Conservation (phyloP, 306 rosid genomes). For the Cucumis melo region DNA sequence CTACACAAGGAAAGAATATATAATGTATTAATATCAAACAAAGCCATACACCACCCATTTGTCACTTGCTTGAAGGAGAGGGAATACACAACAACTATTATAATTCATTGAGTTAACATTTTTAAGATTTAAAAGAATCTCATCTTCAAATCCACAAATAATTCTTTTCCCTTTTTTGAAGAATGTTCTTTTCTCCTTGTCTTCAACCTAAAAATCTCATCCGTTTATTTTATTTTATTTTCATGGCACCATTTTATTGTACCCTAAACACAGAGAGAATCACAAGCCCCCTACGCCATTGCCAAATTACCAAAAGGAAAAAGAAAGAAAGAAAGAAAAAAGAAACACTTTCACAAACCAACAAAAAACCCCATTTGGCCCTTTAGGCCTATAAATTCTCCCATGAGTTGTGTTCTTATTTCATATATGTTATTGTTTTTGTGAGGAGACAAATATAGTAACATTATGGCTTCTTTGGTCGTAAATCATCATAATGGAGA, state of each 20-base stretch:
- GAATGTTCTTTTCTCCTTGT: constrained; percentile 34
- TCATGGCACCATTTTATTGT: background rate
- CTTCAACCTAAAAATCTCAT: background rate
- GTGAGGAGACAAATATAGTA: background rate
- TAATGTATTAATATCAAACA: background rate
- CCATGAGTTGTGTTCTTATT: background rate
- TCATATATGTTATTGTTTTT: background rate
- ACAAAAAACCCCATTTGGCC: background rate
- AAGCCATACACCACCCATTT: background rate
- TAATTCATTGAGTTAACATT: background rate
- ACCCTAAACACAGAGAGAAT: background rate
- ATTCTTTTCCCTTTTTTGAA: constrained; percentile 29
- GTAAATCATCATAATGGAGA: constrained; percentile 10
- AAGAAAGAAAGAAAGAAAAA: too few species aligned
- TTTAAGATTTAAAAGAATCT: constrained; percentile 14
- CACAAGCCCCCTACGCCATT: background rate
- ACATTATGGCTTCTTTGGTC: constrained; percentile 5
- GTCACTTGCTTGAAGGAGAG: constrained; percentile 18
- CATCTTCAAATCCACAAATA: background rate
- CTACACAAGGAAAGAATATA: constrained; percentile 51
- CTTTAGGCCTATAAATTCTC: background rate
- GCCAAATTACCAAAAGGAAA: background rate
- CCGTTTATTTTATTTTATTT: background rate
- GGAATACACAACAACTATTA: background rate
- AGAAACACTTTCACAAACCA: background rate